These are phyloP conservation scores for Aspergillus sergii DNA, from an alignment of 2,329 filamentous ascomycete genomes.

Conservation along the genomic window DNA sequence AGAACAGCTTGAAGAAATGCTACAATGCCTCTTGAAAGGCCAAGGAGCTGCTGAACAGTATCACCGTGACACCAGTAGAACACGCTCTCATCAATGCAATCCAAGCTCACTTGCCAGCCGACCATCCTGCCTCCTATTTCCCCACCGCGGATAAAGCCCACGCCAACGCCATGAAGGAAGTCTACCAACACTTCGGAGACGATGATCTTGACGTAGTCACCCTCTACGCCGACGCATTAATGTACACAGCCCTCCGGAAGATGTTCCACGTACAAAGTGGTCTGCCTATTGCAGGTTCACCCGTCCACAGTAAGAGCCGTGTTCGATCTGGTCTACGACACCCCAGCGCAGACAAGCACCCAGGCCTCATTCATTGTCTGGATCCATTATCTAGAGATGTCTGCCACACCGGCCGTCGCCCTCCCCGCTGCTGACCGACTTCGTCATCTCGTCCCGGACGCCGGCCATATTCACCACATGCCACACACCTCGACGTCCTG, in stretches of 20 bases:
- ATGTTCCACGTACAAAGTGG: constrained; percentile 64
- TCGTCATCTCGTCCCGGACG: constrained; percentile 65
- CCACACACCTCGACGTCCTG: constrained; percentile 72
- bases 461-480: constrained; percentile 74
- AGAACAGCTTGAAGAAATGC: constrained; percentile 37
- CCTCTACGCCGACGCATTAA: constrained; percentile 64
- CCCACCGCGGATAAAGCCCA: constrained; percentile 59
- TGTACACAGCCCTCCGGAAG: constrained; percentile 65
- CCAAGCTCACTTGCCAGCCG: constrained; percentile 57
- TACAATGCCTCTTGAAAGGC: not conserved
- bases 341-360: constrained; percentile 56
- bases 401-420: constrained; percentile 62
- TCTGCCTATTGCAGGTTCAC: constrained; percentile 54
- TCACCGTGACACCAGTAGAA: constrained; percentile 53
- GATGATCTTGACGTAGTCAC: constrained; percentile 62
- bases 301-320: constrained; percentile 56
- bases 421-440: constrained; percentile 63
- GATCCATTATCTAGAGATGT: constrained; percentile 78
- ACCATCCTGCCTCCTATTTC: constrained; percentile 47
- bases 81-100: constrained; percentile 55
- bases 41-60: not conserved
- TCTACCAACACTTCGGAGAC: constrained; percentile 51
- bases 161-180: constrained; percentile 59
- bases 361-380: constrained; percentile 73
- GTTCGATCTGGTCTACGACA: constrained; percentile 58